A percentile compares a stretch with the other conserved stretches of the same genome.
These are phyloP conservation scores for Colletotrichum cordylinicola DNA, from an alignment of 2,329 filamentous ascomycete species.

Conservation along the genomic window DNA sequence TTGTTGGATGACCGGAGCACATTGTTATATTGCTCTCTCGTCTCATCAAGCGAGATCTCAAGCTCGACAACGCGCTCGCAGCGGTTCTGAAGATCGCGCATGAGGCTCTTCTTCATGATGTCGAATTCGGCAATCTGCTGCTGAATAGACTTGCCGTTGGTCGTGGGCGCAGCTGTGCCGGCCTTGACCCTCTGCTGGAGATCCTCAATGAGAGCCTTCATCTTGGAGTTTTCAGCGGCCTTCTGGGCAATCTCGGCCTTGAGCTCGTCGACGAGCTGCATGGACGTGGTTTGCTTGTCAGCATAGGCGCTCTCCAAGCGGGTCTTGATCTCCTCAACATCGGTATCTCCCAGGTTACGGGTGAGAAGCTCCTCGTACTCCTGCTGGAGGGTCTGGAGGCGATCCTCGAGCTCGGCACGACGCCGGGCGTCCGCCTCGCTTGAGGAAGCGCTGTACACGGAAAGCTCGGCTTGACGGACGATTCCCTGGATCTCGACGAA, in stretches of 20 bases:
- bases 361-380: constrained; percentile 86
- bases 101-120: constrained; percentile 99
- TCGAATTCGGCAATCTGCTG: constrained; percentile 99
- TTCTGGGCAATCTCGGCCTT: constrained; percentile 79
- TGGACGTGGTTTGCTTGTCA: constrained; percentile 75
- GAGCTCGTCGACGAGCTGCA: constrained; percentile 77
- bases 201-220: constrained; percentile 82
- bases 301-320: constrained; percentile 79
- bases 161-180: constrained; percentile 62
- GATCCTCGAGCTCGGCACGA: constrained; percentile 77
- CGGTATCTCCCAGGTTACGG: constrained; percentile 77
- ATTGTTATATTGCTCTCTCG: constrained; percentile 98
- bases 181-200: constrained; percentile 77
- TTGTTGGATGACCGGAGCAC: constrained; percentile 97
- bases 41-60: constrained; percentile 96
- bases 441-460: constrained; percentile 73
- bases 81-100: constrained; percentile 97
- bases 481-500: constrained; percentile 91
- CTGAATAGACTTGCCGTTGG: constrained; percentile 89
- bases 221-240: constrained; percentile 80
- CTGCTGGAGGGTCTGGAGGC: constrained; percentile 75
- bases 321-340: constrained; percentile 84
- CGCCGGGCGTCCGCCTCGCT: constrained; percentile 71
- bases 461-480: constrained; percentile 89
- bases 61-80: constrained; percentile 98